phyloP scores from a whole-genome alignment of 1,139 yeast species.

The Yamadazyma atlantica region DNA sequence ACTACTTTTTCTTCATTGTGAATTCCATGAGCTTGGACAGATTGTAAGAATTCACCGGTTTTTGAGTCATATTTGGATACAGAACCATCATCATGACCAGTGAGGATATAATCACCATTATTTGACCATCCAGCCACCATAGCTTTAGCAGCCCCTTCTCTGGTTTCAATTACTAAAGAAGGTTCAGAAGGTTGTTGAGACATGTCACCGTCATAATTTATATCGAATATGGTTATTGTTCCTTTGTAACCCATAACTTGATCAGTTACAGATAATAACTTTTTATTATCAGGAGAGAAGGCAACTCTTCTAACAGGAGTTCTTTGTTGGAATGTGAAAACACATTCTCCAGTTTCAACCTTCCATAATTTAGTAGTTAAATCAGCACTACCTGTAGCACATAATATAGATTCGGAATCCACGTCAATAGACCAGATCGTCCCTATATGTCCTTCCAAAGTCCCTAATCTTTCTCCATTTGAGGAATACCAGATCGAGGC shows the following conservation, averaged over 20 bases:
- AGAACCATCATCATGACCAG: conserved; percentile 86
- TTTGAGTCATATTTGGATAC: conserved; percentile 76
- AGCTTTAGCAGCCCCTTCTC: conserved; percentile 61
- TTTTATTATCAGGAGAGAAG: conserved; percentile 71
- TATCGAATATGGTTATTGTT: conserved; percentile 65
- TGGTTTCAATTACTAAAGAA: conserved; percentile 60
- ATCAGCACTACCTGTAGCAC: conserved; percentile 92
- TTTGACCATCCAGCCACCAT: conserved; percentile 90
- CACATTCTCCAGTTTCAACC: conserved; percentile 73
- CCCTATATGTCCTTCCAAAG: conserved; percentile 84
- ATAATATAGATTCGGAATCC: conserved; percentile 62
- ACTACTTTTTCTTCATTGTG: conserved; percentile 55
- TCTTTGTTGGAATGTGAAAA: conserved; percentile 71
- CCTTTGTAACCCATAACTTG: conserved; percentile 93
- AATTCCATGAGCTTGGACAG: conserved; percentile 64
- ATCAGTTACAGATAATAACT: conserved; percentile 78
- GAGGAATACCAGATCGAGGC: conserved; percentile 95
- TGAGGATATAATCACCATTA: conserved; percentile 69
- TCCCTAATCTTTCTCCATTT: conserved; percentile 96
- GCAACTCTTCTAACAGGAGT: conserved; percentile 92
- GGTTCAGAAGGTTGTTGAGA: conserved; percentile 49
- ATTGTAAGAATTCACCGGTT: conserved; percentile 67
- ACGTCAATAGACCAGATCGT: conserved; percentile 95
- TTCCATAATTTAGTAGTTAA: conserved; percentile 84
- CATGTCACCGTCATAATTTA: conserved; percentile 47